Evolutionary conservation across 106 monocot genomes (phyloP), one percentile per base, ranked within the genome.

Genomic region (Dactylorhiza incarnata): DNA sequence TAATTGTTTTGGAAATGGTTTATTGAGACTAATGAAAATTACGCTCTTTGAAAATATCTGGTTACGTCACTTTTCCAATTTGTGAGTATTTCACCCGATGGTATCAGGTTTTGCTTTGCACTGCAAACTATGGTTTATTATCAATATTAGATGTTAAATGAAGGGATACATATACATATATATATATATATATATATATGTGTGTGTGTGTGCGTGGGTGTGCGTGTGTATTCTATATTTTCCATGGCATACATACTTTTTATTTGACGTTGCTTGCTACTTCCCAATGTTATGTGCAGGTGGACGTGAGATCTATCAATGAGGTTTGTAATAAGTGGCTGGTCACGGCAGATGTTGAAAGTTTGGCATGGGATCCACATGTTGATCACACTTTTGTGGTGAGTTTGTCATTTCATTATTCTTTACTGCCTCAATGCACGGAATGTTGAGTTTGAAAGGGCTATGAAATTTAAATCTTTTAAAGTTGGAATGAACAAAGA

Each of bases 341-440:
- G 71, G 81, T 97, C 68, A 12, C 69, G 23, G 81, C 89, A 51
- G 94, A 89, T 78, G 91, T 97, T 75, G 97, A 97, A 82, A 94
- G 93, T 80, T 81, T 97, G 73, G 89, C 81, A 77, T 97, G 93
- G 93, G 83, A 97, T 63, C 97, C 94, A 53, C 91, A 89, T 55
- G 82, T 77, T 77, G 87, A 97, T 51, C 73, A 97, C 72, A 73
- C 79, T 3, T 97, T 91, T 86, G 84, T 89, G 80, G 97, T 99
- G 59, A 82, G 74, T 73, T 77, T 2, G 6, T 19, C 44, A 48
- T 3, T 49, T 72, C 1, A 7, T 49, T 72, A 49, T 43, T 24
- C 44, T 76, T 61, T 43, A 43, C 43, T 70, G 17, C 46, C 5
- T 23, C 37, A 58, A 55, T 6, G 37, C 51, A 19, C 7, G 65